Evolutionary conservation across 164 flowering plant genomes (phyloP).

Genomic region (Berberis vulgaris): DNA sequence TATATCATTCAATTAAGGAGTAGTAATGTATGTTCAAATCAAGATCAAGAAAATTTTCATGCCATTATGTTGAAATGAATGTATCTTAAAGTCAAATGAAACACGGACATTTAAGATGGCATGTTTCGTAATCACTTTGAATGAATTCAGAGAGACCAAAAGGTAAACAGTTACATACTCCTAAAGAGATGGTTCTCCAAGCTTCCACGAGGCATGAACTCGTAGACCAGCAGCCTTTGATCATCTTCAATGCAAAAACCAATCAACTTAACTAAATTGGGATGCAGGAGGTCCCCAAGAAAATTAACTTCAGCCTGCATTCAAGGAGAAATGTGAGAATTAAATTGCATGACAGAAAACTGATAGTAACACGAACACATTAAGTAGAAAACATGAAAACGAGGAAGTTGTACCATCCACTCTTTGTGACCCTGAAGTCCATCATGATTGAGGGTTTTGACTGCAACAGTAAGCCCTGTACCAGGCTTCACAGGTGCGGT

Average conservation of each 20-base stretch:
- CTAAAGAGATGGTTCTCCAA: constrained; percentile 88
- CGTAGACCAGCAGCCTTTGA: constrained; percentile 81
- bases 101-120: neutral
- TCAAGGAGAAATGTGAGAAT: constrained; percentile 3
- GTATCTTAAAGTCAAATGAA: neutral
- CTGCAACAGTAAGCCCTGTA: constrained; percentile 94
- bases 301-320: constrained; percentile 86
- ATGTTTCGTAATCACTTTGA: neutral
- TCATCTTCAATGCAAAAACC: constrained; percentile 94
- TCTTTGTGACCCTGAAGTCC: constrained; percentile 98
- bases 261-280: constrained; percentile 73
- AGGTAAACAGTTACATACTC: constrained; percentile 38
- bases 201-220: constrained; percentile 94
- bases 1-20: no score
- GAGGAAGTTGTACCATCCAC: constrained; percentile 63
- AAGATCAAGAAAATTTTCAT: no score
- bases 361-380: neutral
- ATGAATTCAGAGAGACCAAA: neutral
- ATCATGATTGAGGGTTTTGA: constrained; percentile 92
- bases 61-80: neutral
- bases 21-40: no score
- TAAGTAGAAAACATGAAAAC: neutral
- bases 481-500: constrained; percentile 95
- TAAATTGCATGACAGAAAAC: neutral
- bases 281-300: constrained; percentile 82